Evolutionary conservation across 2,329 filamentous ascomycete genomes (phyloP), one percentile per base, ranked within the genome.

Genomic region (Lecanicillium sp.): DNA sequence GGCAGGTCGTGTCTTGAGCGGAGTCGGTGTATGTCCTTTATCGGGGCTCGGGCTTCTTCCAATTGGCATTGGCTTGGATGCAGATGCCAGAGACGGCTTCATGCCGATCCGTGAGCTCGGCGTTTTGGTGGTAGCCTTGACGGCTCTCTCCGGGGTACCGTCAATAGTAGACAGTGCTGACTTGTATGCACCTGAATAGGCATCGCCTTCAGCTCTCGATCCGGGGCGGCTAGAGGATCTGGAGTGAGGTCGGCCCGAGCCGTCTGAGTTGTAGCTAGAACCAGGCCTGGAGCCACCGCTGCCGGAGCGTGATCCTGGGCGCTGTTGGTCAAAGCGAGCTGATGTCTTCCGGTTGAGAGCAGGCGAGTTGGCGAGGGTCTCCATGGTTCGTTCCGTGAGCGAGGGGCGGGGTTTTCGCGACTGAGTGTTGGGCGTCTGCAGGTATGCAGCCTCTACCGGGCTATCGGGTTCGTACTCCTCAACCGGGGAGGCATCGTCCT

Each of bases 321-420:
- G 77, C n/a, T 82, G 73, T 2, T 72, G 66, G 41, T 81, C 82
- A 60, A 87, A 93, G 63, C 95, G 90, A 48, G 79, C 81, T 0
- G 87, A 88, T 8, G 77, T 71, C 46, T 82, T 79, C 50, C 80
- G 79, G 44, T 75, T 79, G 38, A 86, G 65, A 1, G 79, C 79
- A 4, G 90, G 90, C 1, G 90, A 93, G 39, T 82, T 79, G 3
- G 89, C 78, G 5, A 96, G 70, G 0, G 88, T 95, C 62, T 95
- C 88, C 35, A 95, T 83, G 1, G 90, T 94, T 50, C 91, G 76
- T 57, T 96, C 90, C 0, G 86, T 82, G 4, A 96, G 72, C 0
- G 87, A 90, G 44, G 78, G 72, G 45, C 68, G 60, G 1, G 67
- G 60, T 26, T 64, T 64, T 20, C 51, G 52, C 24, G 55, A 52